phyloP scores from a whole-genome alignment of 768 basidiomycete species.

The Suillus subaureus region DNA sequence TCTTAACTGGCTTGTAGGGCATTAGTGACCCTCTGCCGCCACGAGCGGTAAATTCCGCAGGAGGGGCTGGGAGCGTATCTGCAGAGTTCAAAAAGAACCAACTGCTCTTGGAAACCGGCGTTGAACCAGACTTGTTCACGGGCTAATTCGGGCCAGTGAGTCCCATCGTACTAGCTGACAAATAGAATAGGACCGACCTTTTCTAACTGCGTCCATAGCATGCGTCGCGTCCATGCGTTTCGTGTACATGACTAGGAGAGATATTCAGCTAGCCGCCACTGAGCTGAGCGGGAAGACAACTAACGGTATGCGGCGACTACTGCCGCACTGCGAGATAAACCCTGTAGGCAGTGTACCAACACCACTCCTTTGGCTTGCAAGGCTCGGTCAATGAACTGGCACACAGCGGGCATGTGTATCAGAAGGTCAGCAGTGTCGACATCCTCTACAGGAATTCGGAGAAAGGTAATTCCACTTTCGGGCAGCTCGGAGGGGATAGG shows the following conservation, averaged over 20 bases:
- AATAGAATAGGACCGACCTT: conserved; percentile 42
- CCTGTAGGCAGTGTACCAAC: conserved; percentile 69
- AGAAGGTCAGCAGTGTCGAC: conserved; percentile 70
- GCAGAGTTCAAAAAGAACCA: conserved; percentile 75
- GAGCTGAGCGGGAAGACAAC: conserved; percentile 23
- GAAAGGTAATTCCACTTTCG: conserved; percentile 67
- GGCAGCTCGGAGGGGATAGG: conserved; percentile 70
- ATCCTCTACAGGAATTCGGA: conserved; percentile 72
- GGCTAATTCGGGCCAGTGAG: conserved; percentile 39
- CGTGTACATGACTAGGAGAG: conserved; percentile 63
- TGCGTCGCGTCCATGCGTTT: conserved; percentile 56
- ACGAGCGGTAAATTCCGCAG: conserved; percentile 67
- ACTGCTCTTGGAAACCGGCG: conserved; percentile 79
- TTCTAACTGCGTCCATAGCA: conserved; percentile 62
- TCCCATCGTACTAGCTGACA: conserved; percentile 8
- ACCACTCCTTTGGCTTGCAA: conserved; percentile 59
- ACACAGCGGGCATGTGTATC: conserved; percentile 65
- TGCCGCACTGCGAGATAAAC: conserved; percentile 65
- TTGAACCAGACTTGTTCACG: conserved; percentile 80
- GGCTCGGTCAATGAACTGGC: conserved; percentile 67
- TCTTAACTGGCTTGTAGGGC: conserved; percentile 37
- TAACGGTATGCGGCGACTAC: conserved; percentile 79
- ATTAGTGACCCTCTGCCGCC: conserved; percentile 59
- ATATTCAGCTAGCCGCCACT: conserved; percentile 15
- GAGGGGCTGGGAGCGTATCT: conserved; percentile 60